Percentiles rank a stretch among this genome's conserved stretches.
phyloP scores from a whole-genome alignment of 2,329 filamentous ascomycete genomes.

The Elsinoe fawcettii region DNA sequence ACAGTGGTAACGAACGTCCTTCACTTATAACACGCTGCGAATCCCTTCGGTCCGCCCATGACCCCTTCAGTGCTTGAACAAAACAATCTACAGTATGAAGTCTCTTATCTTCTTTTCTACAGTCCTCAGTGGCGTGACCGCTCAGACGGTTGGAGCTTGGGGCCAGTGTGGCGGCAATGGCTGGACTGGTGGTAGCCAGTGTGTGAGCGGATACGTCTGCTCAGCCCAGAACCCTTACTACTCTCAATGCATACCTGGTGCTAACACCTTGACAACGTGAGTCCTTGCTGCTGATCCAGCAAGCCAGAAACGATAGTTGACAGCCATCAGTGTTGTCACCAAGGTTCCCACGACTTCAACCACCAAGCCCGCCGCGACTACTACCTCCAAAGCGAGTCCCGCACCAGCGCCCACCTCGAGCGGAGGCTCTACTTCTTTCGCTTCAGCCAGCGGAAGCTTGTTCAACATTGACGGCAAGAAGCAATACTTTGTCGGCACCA shows the following conservation, averaged over 20 bases:
- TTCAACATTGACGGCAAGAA: constrained; percentile 40
- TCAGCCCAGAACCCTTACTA: constrained; percentile 39
- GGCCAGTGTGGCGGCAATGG: constrained; percentile 41
- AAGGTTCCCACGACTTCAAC: not conserved
- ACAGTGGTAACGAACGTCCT: not conserved
- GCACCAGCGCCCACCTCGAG: not conserved
- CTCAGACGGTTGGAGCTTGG: constrained; percentile 26
- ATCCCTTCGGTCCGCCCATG: not conserved
- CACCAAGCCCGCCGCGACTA: constrained; percentile 5
- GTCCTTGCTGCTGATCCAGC: not conserved
- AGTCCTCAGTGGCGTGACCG: constrained; percentile 1
- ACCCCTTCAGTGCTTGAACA: not conserved
- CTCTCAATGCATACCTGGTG: constrained; percentile 35
- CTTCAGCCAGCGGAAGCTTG: constrained; percentile 21
- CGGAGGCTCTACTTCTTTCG: constrained; percentile 14
- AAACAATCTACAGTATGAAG: too few species aligned
- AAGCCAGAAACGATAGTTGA: not conserved
- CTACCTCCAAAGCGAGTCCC: not conserved
- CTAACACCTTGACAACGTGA: not conserved
- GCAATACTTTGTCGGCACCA: constrained; percentile 47
- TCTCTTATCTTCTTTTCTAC: not conserved
- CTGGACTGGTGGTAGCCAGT: constrained; percentile 35
- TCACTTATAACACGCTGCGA: not conserved
- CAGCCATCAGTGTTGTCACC: constrained; percentile 4
- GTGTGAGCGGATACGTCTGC: constrained; percentile 35